phyloP scores from a whole-genome alignment of 1,284 basidiomycete species.

The Entoloma clypeatum region DNA sequence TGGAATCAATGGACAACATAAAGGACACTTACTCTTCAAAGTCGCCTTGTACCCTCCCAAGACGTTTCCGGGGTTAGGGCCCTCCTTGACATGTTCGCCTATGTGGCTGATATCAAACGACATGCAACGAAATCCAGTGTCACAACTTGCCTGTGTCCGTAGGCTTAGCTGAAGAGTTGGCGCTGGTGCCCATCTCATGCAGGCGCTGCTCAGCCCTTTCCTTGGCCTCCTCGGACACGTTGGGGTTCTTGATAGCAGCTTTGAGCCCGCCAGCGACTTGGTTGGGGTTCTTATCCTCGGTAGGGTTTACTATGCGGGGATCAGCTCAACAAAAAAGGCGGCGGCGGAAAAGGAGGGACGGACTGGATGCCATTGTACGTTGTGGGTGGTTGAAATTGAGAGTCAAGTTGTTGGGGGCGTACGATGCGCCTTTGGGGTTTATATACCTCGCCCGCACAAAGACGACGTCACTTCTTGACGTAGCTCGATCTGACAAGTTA shows the following conservation, averaged over 20 bases:
- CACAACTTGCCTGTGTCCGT: constrained; percentile 17
- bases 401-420: too few relatives aligned
- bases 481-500: too few relatives aligned
- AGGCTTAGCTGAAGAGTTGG: constrained; percentile 14
- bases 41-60: constrained; percentile 52
- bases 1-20: background rate
- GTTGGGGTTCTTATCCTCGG: too few relatives aligned
- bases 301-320: too few relatives aligned
- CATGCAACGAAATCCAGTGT: background rate
- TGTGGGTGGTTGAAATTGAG: too few relatives aligned
- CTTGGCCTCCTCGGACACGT: constrained; percentile 50
- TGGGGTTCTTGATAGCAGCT: constrained; percentile 51
- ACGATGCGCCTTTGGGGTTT: too few relatives aligned
- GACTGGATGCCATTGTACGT: too few relatives aligned
- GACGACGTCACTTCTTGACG: too few relatives aligned
- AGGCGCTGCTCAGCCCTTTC: constrained; percentile 41
- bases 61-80: constrained; percentile 3
- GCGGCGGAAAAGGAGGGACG: too few relatives aligned
- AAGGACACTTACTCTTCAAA: constrained; percentile 36
- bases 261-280: constrained; percentile 52
- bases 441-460: too few relatives aligned
- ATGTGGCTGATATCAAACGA: background rate
- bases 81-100: background rate
- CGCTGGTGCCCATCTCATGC: constrained; percentile 33
- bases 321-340: too few relatives aligned